A percentile compares a stretch with the other conserved stretches of the same genome.
phyloP scores from a whole-genome alignment of 495 filamentous ascomycete species.

The Aspergillus incahuasiensis region DNA sequence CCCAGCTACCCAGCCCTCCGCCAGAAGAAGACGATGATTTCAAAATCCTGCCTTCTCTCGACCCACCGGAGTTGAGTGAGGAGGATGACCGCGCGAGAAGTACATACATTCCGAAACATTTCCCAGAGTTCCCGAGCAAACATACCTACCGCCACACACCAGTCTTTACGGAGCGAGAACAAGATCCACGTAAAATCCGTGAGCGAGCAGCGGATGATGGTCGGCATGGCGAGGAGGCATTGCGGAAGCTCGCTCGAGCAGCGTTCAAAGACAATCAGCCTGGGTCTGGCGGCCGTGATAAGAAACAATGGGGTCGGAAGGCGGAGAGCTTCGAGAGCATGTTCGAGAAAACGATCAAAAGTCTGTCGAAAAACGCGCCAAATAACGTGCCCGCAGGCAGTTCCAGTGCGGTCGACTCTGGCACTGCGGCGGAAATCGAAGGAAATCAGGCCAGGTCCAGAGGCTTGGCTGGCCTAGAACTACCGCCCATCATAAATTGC shows the following conservation, averaged over 20 bases:
- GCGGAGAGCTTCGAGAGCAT: conserved; percentile 44
- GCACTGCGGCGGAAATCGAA: conserved; percentile 21
- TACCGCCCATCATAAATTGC: conserved; percentile 47
- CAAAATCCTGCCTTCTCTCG: conserved; percentile 44
- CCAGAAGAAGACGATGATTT: conserved; percentile 42
- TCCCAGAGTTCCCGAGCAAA: conserved; percentile 66
- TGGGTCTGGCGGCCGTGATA: conserved; percentile 33
- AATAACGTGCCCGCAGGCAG: conserved; percentile 16
- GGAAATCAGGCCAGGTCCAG: conserved; percentile 25
- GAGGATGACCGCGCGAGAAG: conserved; percentile 43
- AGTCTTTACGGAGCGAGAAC: conserved; percentile 60
- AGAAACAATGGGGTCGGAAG: conserved; percentile 42
- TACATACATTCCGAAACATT: conserved; percentile 59
- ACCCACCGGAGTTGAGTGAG: conserved; percentile 45
- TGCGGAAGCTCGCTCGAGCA: conserved; percentile 60
- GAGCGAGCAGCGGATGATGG: conserved; percentile 71
- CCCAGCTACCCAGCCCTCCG: conserved; percentile 42
- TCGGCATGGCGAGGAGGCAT: conserved; percentile 65
- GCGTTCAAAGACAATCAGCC: conserved; percentile 42
- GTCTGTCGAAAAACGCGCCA: conserved; percentile 30
- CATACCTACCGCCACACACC: conserved; percentile 70
- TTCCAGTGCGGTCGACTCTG: conserved; percentile 27
- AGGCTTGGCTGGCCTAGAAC: conserved; percentile 30
- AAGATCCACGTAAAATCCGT: conserved; percentile 64
- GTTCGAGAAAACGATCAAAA: conserved; percentile 46